phyloP scores from a whole-genome alignment of 2,329 filamentous ascomycete genomes.

The Mariannaea sp. region DNA sequence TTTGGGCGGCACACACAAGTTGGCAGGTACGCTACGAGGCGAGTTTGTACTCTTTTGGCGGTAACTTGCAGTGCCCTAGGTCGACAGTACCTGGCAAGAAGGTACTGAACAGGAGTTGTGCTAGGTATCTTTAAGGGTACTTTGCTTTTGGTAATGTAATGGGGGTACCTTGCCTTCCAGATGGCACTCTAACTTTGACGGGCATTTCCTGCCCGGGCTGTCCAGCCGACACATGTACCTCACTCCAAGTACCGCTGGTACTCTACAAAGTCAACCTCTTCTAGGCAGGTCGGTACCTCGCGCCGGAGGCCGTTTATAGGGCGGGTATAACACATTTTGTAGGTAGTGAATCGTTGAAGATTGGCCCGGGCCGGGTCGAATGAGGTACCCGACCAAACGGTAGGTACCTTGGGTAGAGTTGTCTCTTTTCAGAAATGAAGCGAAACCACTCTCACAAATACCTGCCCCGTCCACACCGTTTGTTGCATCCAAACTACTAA shows the following conservation, averaged over 20 bases:
- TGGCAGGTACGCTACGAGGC: conserved; percentile 27
- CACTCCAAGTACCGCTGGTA: conserved; percentile 1
- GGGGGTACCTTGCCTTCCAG: too few relatives aligned
- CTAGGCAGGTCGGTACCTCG: conserved; percentile 20
- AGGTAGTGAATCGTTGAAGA: conserved; percentile 12
- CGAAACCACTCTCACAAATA: conserved; percentile 11
- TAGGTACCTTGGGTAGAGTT: too few relatives aligned
- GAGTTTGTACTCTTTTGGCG: not conserved
- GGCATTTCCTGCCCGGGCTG: too few relatives aligned
- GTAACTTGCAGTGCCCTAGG: not conserved
- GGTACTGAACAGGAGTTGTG: too few relatives aligned
- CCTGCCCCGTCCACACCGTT: not conserved
- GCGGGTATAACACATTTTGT: not conserved
- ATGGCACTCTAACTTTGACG: too few relatives aligned
- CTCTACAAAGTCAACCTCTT: conserved; percentile 3
- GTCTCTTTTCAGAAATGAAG: conserved; percentile 5
- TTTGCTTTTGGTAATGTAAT: too few relatives aligned
- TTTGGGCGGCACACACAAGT: conserved; percentile 25
- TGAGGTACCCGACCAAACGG: conserved; percentile 21
- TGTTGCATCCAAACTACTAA: not conserved
- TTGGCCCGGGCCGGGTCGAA: conserved; percentile 23
- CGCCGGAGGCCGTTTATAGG: conserved; percentile 9
- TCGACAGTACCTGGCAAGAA: not conserved
- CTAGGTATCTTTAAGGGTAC: too few relatives aligned
- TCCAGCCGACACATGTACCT: conserved; percentile 6